phyloP scores from a whole-genome alignment of 1,284 basidiomycete species.

The Fomitiporia mediterranea region DNA sequence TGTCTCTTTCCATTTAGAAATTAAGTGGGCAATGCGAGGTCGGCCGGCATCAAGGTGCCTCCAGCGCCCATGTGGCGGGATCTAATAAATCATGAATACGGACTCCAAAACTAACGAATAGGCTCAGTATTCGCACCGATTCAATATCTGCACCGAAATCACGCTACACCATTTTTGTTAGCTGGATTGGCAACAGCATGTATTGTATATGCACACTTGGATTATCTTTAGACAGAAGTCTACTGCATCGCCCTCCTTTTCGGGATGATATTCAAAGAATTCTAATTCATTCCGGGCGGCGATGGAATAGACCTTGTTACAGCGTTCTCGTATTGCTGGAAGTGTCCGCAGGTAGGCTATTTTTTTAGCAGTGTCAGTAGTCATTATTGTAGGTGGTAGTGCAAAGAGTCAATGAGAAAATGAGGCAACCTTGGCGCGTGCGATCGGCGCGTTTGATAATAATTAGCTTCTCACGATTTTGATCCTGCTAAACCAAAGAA shows the following conservation, averaged over 20 bases:
- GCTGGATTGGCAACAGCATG: conserved; percentile 4
- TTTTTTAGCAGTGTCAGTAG: conserved; percentile 30
- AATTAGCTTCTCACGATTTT: not conserved
- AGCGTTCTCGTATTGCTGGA: conserved; percentile 84
- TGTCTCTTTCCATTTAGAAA: conserved; percentile 49
- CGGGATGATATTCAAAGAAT: conserved; percentile 83
- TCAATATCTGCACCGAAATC: conserved; percentile 76
- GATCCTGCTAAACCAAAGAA: not conserved
- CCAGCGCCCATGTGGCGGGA: conserved; percentile 89
- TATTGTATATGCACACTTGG: conserved; percentile 40
- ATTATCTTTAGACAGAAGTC: conserved; percentile 83
- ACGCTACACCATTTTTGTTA: conserved; percentile 54
- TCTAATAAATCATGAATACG: conserved; percentile 40
- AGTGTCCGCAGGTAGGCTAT: conserved; percentile 81
- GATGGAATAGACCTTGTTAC: conserved; percentile 72
- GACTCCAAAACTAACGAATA: not conserved
- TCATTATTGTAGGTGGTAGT: conserved; percentile 10
- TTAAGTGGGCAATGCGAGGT: conserved; percentile 56
- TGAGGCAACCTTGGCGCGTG: not conserved
- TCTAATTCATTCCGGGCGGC: conserved; percentile 70
- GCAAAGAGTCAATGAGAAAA: not conserved
- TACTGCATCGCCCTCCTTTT: conserved; percentile 68
- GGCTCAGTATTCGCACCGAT: conserved; percentile 40
- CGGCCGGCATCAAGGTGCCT: conserved; percentile 77
- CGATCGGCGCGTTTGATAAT: not conserved